Evolutionary conservation across 495 filamentous ascomycete genomes (phyloP), one percentile per base, ranked within the genome.

Genomic region (Hypoxylon trugodes): DNA sequence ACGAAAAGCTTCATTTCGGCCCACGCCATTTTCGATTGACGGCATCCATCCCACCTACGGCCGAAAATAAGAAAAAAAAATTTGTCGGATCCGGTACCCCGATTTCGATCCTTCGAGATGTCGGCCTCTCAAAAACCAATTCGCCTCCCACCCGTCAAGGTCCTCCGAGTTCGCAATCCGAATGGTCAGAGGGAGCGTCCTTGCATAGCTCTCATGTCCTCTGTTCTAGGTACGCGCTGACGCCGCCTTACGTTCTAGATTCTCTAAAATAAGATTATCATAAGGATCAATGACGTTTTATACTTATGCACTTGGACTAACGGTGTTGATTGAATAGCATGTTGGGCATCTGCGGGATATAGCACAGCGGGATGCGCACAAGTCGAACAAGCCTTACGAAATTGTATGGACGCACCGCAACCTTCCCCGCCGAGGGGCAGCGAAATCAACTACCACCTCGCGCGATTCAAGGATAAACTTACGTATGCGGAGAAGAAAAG

Each of bases 381-480:
- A 22, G 73, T 98, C 42, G 95, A 97, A 74, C 81, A 90, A 67
- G 84, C 89, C 65, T 79, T 98, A 71, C 84, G 93, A 56, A 77
- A 84, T n/a, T 98, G 95, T 82, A 97, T 97, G 95, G 95, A 98
- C 77, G 82, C 82, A 63, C 87, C 87, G 83, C 87, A 81, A 81
- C 78, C 88, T 30, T 80, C 83, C 62, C 74, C 80, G n/a, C 77
- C 82, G 68, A 84, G 86, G 74, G 88, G 85, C 81, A 96, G 89
- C 80, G 90, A 86, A 52, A 94, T 98, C 84, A 98, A 98, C 78
- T 96, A 96, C 82, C 93, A 97, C 75, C 76, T 98, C 33, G 84
- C 84, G 69, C 84, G 95, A 60, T 87, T 98, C 79, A 93, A 96
- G 71, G 87, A 90, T 5, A 89, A 87, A 71, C 87, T 98, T 26